phyloP scores from a whole-genome alignment of 2,329 filamentous ascomycete species.

The Pseudopithomyces chartarum region DNA sequence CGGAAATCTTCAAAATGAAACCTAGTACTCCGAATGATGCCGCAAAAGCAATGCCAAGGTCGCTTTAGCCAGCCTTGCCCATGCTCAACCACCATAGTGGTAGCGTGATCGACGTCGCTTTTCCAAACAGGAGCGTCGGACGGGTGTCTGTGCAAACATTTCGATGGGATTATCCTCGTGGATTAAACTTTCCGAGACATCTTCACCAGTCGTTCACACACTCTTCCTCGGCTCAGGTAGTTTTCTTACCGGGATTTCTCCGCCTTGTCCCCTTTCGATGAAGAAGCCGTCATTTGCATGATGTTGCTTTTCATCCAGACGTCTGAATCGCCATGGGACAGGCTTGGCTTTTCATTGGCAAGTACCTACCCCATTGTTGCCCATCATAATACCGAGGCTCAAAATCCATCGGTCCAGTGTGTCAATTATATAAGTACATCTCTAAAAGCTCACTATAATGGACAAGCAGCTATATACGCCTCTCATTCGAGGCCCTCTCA shows the following conservation, averaged over 20 bases:
- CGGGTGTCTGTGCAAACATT: background rate
- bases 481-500: background rate
- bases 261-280: background rate
- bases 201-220: slow-evolving; percentile 8
- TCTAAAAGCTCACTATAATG: background rate
- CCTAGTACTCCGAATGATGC: background rate
- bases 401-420: background rate
- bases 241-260: background rate
- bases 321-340: background rate
- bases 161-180: background rate
- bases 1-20: background rate
- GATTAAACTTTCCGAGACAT: background rate
- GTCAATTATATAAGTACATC: slow-evolving; percentile 4
- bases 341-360: slow-evolving; percentile 7
- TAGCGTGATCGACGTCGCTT: background rate
- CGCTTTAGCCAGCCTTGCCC: background rate
- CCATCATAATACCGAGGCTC: background rate
- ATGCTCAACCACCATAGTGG: background rate
- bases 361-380: background rate
- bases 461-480: background rate
- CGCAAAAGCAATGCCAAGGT: background rate
- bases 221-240: slow-evolving; percentile 12
- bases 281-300: background rate
- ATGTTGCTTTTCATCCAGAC: background rate
- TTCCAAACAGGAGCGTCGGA: background rate